Evolutionary conservation across 2,329 filamentous ascomycete genomes (phyloP).

Genomic region (Rasamsonia emersonii): DNA sequence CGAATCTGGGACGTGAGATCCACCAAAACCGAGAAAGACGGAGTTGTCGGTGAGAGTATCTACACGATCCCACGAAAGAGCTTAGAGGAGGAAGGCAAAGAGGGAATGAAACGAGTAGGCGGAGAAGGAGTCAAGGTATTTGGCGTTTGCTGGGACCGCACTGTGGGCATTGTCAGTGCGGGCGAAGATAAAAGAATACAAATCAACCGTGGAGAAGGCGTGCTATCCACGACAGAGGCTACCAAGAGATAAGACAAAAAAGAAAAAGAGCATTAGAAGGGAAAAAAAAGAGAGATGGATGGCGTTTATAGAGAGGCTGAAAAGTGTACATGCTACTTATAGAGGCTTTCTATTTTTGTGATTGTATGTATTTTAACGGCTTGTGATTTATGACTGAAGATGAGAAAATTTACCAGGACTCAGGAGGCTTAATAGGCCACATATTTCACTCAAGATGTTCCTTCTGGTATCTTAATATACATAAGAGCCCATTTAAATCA

Average conservation of each 20-base stretch:
- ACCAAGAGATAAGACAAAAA: slow-evolving; percentile 12
- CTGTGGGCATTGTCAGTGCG: slow-evolving; percentile 79
- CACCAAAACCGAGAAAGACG: slow-evolving; percentile 52
- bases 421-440: too few relatives aligned
- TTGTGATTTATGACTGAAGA: too few relatives aligned
- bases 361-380: too few relatives aligned
- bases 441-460: too few relatives aligned
- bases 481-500: too few relatives aligned
- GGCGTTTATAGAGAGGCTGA: not conserved
- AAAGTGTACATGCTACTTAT: too few relatives aligned
- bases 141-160: slow-evolving; percentile 73
- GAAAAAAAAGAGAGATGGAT: slow-evolving; percentile 4
- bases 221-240: slow-evolving; percentile 22
- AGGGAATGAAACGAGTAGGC: slow-evolving; percentile 49
- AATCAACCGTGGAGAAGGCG: slow-evolving; percentile 63
- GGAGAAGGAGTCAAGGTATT: slow-evolving; percentile 90
- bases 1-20: slow-evolving; percentile 84
- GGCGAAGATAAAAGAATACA: slow-evolving; percentile 94
- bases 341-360: slow-evolving; percentile 4
- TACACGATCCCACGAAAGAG: slow-evolving; percentile 73
- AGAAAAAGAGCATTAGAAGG: slow-evolving; percentile 12
- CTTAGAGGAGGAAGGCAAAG: slow-evolving; percentile 54
- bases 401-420: too few relatives aligned
- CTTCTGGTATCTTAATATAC: not conserved
- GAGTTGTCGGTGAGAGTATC: slow-evolving; percentile 59